These are phyloP conservation scores for Tolypocladium amazonense DNA, from an alignment of 2,329 filamentous ascomycete genomes.

Conservation along the genomic window DNA sequence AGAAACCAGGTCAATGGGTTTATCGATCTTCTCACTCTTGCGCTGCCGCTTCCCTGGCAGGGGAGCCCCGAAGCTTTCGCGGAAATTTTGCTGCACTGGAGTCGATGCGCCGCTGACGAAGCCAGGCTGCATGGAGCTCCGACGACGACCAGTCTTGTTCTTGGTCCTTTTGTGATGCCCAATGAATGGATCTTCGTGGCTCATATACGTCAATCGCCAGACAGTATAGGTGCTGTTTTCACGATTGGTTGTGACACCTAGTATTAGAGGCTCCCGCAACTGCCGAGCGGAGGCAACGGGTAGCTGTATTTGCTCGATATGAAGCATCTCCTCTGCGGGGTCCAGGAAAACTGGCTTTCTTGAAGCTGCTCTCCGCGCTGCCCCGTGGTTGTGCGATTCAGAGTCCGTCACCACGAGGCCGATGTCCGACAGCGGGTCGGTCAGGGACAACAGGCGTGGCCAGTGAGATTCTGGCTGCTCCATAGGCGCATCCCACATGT, in stretches of 20 bases:
- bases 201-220: constrained; percentile 73
- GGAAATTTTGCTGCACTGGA: constrained; percentile 57
- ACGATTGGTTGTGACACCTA: constrained; percentile 74
- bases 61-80: constrained; percentile 66
- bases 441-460: constrained; percentile 72
- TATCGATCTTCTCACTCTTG: constrained; percentile 41
- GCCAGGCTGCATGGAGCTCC: constrained; percentile 56
- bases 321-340: constrained; percentile 70
- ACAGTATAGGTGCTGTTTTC: constrained; percentile 70
- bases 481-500: constrained; percentile 44
- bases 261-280: constrained; percentile 44
- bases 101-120: constrained; percentile 68
- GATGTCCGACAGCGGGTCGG: constrained; percentile 76
- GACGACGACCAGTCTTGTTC: constrained; percentile 37
- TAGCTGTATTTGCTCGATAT: constrained; percentile 60
- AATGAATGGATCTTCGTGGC: constrained; percentile 49
- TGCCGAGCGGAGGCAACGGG: constrained; percentile 27
- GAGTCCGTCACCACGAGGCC: constrained; percentile 64
- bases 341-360: constrained; percentile 52
- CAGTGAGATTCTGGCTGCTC: constrained; percentile 48
- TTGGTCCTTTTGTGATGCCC: constrained; percentile 34
- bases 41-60: constrained; percentile 41
- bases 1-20: constrained; percentile 52
- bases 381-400: constrained; percentile 24
- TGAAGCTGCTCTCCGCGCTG: constrained; percentile 19